Conservation (phyloP, 2,329 filamentous ascomycete species). For the Trichophyton mentagrophytes region DNA sequence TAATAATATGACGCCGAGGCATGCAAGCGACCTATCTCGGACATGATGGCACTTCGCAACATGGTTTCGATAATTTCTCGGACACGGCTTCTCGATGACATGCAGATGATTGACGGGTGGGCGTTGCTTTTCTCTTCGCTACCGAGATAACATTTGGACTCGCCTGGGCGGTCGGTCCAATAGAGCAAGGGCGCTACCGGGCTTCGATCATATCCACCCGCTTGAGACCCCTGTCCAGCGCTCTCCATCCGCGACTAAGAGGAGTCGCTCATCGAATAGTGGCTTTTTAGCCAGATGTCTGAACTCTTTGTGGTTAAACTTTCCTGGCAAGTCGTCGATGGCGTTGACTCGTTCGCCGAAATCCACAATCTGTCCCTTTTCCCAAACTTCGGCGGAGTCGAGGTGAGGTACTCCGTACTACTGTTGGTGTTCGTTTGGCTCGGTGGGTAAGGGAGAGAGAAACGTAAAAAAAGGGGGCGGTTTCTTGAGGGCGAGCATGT, state of each 20-base stretch:
- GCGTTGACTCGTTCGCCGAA: background rate
- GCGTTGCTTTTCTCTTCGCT: background rate
- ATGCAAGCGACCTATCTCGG: background rate
- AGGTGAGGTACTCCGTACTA: background rate
- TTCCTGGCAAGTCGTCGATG: background rate
- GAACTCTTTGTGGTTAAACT: background rate
- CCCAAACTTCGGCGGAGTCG: background rate
- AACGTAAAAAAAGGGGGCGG: background rate
- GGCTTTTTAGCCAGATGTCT: background rate
- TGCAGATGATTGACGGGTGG: slow-evolving; percentile 1
- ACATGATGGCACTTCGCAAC: background rate
- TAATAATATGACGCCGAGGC: background rate
- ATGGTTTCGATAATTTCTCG: background rate
- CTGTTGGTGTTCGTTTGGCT: slow-evolving; percentile 1
- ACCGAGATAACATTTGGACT: background rate
- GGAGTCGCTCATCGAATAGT: background rate
- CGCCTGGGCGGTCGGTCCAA: background rate
- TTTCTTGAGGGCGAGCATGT: background rate
- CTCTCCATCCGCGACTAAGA: background rate
- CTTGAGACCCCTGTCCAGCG: background rate
- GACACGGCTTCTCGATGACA: background rate
- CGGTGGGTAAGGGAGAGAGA: background rate
- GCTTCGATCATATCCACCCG: background rate
- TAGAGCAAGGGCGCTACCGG: background rate
- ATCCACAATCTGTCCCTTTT: background rate